A percentile compares a stretch with the other conserved stretches of the same genome.
phyloP scores from a whole-genome alignment of 768 basidiomycete genomes.

The Collybiopsis confluens region DNA sequence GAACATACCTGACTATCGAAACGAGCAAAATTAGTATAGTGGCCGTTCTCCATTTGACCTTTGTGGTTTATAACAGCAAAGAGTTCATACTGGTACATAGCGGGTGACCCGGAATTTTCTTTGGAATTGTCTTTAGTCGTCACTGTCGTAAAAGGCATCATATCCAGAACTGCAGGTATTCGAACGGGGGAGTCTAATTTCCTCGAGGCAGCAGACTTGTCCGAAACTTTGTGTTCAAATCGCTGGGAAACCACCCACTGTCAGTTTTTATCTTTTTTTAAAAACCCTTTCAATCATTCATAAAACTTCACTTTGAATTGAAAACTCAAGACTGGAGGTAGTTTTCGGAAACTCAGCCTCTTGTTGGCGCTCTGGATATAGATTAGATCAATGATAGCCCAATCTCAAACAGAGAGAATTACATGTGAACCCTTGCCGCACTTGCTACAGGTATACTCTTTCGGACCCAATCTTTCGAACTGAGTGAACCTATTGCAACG shows the following conservation, averaged over 20 bases:
- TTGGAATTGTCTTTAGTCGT: slow-evolving; percentile 49
- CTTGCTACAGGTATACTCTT: slow-evolving; percentile 80
- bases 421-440: slow-evolving; percentile 72
- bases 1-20: slow-evolving; percentile 76
- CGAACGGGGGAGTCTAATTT: slow-evolving; percentile 84
- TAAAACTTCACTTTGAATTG: slow-evolving; percentile 98
- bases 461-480: slow-evolving; percentile 76
- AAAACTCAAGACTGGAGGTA: slow-evolving; percentile 88
- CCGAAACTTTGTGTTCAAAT: slow-evolving; percentile 80
- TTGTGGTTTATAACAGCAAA: slow-evolving; percentile 94
- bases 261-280: too few species aligned
- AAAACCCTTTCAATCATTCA: too few species aligned
- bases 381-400: slow-evolving; percentile 1
- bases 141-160: slow-evolving; percentile 81
- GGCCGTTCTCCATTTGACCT: slow-evolving; percentile 91
- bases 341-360: slow-evolving; percentile 75
- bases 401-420: slow-evolving; percentile 18
- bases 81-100: slow-evolving; percentile 85
- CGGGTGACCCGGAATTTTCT: slow-evolving; percentile 51
- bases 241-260: slow-evolving; percentile 53
- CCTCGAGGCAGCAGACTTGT: slow-evolving; percentile 68
- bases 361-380: slow-evolving; percentile 68
- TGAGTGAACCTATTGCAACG: slow-evolving; percentile 74
- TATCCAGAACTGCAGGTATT: slow-evolving; percentile 81
- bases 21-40: slow-evolving; percentile 86